A percentile compares a stretch with the other conserved stretches of the same genome.
Evolutionary conservation across 2,329 filamentous ascomycete genomes (phyloP).

Genomic region (Zasmidium citrigriseum): DNA sequence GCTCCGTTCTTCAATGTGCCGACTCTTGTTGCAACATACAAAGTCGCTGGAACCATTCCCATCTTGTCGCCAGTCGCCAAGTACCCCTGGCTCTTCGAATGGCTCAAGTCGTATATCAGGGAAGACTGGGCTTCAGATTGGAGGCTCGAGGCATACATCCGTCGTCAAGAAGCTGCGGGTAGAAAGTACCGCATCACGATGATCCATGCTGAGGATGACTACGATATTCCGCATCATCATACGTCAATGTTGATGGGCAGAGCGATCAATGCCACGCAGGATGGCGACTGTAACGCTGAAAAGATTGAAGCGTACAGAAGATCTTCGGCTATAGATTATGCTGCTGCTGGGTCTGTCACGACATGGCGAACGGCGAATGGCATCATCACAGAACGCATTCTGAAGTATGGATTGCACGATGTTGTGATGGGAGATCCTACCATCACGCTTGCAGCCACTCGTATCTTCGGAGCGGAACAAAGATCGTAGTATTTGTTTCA

Average conservation of each 20-base stretch:
- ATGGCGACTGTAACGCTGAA: constrained; percentile 42
- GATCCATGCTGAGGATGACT: constrained; percentile 56
- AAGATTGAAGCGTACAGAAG: constrained; percentile 50
- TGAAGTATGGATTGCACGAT: constrained; percentile 60
- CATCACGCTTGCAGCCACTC: constrained; percentile 53
- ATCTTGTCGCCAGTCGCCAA: constrained; percentile 54
- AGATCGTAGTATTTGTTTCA: too few relatives aligned
- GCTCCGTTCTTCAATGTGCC: constrained; percentile 60
- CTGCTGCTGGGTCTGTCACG: constrained; percentile 53
- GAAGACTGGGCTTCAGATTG: constrained; percentile 55
- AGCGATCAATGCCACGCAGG: constrained; percentile 52
- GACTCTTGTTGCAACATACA: constrained; percentile 58
- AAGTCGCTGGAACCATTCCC: constrained; percentile 57
- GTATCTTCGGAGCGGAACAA: constrained; percentile 50
- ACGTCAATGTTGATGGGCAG: constrained; percentile 56
- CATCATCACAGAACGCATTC: constrained; percentile 55
- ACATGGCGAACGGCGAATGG: constrained; percentile 51
- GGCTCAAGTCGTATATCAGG: constrained; percentile 50
- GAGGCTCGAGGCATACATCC: constrained; percentile 49
- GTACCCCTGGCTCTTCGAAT: constrained; percentile 49
- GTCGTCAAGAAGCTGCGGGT: constrained; percentile 34
- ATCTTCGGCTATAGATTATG: constrained; percentile 42
- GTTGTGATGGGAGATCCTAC: constrained; percentile 60
- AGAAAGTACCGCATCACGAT: constrained; percentile 49
- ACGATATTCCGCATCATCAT: constrained; percentile 54